These are phyloP conservation scores for Vigna angularis DNA, from an alignment of 306 rosid genomes.

Conservation along the genomic window DNA sequence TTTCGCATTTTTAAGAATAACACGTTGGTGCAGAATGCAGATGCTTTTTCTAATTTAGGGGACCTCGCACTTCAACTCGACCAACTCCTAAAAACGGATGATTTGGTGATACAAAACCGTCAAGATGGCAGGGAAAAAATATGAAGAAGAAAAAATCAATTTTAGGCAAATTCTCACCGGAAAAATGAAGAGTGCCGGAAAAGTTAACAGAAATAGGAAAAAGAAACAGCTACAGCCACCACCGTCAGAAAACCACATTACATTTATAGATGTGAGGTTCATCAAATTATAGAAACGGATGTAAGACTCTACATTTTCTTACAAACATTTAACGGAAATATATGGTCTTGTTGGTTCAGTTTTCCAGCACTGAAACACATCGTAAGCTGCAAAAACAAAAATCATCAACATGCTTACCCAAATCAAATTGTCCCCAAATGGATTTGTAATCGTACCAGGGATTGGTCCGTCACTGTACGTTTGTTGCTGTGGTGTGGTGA, in stretches of 20 bases:
- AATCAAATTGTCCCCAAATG: neutral
- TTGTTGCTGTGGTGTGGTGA: slow-evolving; percentile 36
- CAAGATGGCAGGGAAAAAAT: neutral
- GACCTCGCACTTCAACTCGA: neutral
- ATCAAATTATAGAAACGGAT: neutral
- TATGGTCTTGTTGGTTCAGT: neutral
- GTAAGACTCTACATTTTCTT: neutral
- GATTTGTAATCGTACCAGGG: neutral
- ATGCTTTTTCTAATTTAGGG: neutral
- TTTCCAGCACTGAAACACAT: slow-evolving; percentile 38
- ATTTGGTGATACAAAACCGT: neutral
- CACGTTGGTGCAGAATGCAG: neutral
- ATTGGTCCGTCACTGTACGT: slow-evolving; percentile 20
- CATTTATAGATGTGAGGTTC: slow-evolving; percentile 19
- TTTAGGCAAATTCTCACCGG: neutral
- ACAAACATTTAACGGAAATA: neutral
- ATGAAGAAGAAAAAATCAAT: neutral
- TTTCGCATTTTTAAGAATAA: neutral
- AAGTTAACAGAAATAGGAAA: neutral
- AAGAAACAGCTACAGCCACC: neutral
- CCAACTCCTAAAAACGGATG: neutral
- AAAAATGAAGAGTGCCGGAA: neutral
- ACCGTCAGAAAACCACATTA: neutral
- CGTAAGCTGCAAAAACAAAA: neutral
- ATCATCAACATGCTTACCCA: slow-evolving; percentile 29